Evolutionary conservation across 2,329 filamentous ascomycete genomes (phyloP).

Genomic region (Penicillium concentricum): DNA sequence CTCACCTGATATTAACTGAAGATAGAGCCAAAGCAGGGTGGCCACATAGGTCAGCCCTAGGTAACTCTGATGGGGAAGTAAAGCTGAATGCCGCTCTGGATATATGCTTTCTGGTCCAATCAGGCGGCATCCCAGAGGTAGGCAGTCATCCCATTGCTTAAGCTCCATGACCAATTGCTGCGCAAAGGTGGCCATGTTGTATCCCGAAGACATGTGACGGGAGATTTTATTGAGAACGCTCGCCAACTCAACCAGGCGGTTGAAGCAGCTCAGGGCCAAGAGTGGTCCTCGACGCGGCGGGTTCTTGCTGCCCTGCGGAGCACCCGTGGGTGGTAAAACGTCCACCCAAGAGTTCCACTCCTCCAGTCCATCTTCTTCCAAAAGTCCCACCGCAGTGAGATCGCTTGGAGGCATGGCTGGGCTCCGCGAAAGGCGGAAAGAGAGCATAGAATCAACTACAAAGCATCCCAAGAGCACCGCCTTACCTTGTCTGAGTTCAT

Average conservation of each 20-base stretch:
- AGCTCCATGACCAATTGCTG: constrained; percentile 39
- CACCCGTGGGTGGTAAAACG: constrained; percentile 35
- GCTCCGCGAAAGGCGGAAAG: constrained; percentile 46
- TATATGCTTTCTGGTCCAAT: constrained; percentile 39
- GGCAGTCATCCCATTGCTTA: constrained; percentile 37
- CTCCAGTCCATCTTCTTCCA: constrained; percentile 67
- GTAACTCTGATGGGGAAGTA: constrained; percentile 43
- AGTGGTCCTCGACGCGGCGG: constrained; percentile 39
- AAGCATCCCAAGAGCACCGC: constrained; percentile 54
- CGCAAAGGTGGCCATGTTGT: constrained; percentile 30
- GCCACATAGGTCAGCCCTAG: constrained; percentile 38
- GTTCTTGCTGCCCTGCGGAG: constrained; percentile 27
- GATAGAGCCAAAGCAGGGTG: constrained; percentile 37
- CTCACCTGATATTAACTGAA: constrained; percentile 33
- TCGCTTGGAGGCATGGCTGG: constrained; percentile 50
- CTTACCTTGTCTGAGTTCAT: constrained; percentile 39
- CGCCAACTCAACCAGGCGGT: constrained; percentile 47
- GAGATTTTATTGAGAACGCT: constrained; percentile 38
- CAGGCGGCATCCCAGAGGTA: constrained; percentile 38
- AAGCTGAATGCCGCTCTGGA: constrained; percentile 35
- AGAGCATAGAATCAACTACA: constrained; percentile 54
- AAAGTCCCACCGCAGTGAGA: constrained; percentile 47
- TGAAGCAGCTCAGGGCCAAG: constrained; percentile 54
- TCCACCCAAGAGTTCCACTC: constrained; percentile 73
- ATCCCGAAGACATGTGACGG: constrained; percentile 30